Conservation (phyloP, 225 moss, liverwort and hornwort genomes). For the Ulota crispa region DNA sequence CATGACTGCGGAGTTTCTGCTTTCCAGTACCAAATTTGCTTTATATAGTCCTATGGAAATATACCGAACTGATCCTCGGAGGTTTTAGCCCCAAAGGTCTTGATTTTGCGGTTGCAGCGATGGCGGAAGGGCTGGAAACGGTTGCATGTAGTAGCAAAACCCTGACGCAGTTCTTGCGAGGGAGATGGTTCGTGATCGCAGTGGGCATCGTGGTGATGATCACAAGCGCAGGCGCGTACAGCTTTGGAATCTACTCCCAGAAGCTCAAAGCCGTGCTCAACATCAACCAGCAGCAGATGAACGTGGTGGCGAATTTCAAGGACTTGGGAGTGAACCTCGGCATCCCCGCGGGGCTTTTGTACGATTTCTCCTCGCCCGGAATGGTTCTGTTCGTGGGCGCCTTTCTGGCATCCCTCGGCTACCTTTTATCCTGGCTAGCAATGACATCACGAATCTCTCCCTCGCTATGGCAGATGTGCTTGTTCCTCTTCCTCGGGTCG, state of each 20-base stretch:
- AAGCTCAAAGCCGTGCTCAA: conserved; percentile 70
- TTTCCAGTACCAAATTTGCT: conserved; percentile 21
- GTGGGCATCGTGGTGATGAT: conserved; percentile 73
- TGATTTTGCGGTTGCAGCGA: not conserved
- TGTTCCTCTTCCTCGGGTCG: conserved; percentile 48
- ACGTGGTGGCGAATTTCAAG: conserved; percentile 69
- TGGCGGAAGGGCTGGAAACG: not conserved
- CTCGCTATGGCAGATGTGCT: conserved; percentile 66
- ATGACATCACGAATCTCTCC: conserved; percentile 61
- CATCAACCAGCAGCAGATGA: conserved; percentile 64
- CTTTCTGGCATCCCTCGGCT: conserved; percentile 45
- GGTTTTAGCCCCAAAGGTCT: not conserved
- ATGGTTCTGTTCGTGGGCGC: conserved; percentile 68
- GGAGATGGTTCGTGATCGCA: conserved; percentile 81
- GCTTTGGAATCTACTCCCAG: conserved; percentile 79
- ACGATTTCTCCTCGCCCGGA: conserved; percentile 66
- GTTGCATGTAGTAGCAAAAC: not conserved
- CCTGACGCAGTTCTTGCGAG: conserved; percentile 24
- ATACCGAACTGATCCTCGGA: not conserved
- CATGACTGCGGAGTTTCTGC: conserved; percentile 21
- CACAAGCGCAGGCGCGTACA: conserved; percentile 80
- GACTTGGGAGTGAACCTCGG: conserved; percentile 82
- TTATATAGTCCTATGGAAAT: not conserved
- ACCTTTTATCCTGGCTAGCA: conserved; percentile 62
- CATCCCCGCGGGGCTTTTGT: conserved; percentile 59